A percentile compares a stretch with the other conserved stretches of the same genome.
Conservation (phyloP, 176 grass and related monocot species). For the Secale cereale region DNA sequence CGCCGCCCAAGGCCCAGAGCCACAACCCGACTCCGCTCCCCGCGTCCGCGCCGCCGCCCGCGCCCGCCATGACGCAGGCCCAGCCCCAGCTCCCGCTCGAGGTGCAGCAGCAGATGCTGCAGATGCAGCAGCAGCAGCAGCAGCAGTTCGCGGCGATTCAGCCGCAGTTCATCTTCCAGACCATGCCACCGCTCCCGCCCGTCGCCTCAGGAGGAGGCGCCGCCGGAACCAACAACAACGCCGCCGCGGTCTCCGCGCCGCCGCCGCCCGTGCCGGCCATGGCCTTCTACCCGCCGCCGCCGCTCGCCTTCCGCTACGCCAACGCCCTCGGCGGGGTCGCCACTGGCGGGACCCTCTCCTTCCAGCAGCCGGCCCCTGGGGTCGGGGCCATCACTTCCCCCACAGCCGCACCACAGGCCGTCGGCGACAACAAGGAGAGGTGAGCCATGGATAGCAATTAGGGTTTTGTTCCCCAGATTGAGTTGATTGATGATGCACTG, state of each 20-base stretch:
- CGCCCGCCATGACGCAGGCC: not conserved
- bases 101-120: constrained; percentile 23
- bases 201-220: not conserved
- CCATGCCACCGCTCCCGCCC: constrained; percentile 41
- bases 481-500: not conserved
- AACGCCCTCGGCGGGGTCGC: constrained; percentile 35
- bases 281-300: constrained; percentile 78
- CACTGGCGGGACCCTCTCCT: constrained; percentile 47
- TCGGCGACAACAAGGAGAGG: constrained; percentile 59
- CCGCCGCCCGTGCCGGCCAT: constrained; percentile 50
- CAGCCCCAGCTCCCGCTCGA: not conserved
- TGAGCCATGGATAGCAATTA: constrained; percentile 23
- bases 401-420: constrained; percentile 19
- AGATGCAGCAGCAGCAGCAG: constrained; percentile 22
- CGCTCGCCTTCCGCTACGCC: constrained; percentile 64
- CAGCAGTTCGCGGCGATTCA: constrained; percentile 40
- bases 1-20: constrained; percentile 5
- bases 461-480: constrained; percentile 19
- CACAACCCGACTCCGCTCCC: not conserved
- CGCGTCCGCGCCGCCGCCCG: not conserved
- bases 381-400: constrained; percentile 29
- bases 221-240: not conserved
- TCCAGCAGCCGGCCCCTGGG: constrained; percentile 42
- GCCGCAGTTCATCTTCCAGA: constrained; percentile 61
- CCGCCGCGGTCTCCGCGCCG: constrained; percentile 6